phyloP scores from a whole-genome alignment of 495 filamentous ascomycete species.

The Penicillium samsonianum region DNA sequence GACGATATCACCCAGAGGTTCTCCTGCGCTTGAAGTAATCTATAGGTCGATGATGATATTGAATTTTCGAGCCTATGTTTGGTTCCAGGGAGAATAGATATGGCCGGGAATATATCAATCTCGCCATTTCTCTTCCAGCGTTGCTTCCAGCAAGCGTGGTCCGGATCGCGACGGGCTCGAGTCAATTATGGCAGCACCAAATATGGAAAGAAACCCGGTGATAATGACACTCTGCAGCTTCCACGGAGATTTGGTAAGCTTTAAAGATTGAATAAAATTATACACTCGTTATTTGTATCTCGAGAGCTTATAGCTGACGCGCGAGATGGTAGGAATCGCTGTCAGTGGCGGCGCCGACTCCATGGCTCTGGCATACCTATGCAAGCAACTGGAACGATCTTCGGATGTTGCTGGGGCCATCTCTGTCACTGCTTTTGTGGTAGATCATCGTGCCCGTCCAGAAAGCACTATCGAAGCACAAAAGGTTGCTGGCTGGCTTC shows the following conservation, averaged over 20 bases:
- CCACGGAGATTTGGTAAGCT: slow-evolving; percentile 12
- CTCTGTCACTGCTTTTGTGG: slow-evolving; percentile 63
- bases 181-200: slow-evolving; percentile 8
- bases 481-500: slow-evolving; percentile 57
- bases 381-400: slow-evolving; percentile 44
- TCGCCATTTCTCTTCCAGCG: slow-evolving; percentile 12
- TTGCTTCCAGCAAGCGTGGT: slow-evolving; percentile 16
- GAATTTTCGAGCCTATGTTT: not conserved
- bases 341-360: slow-evolving; percentile 94
- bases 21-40: not conserved
- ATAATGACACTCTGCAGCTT: slow-evolving; percentile 7
- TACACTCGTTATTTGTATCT: slow-evolving; percentile 16
- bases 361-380: slow-evolving; percentile 88
- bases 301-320: slow-evolving; percentile 3
- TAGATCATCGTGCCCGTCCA: slow-evolving; percentile 74
- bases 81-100: not conserved
- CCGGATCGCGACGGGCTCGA: slow-evolving; percentile 13
- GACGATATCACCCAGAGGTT: slow-evolving; percentile 1
- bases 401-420: slow-evolving; percentile 25
- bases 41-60: not conserved
- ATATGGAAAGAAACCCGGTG: slow-evolving; percentile 1
- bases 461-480: slow-evolving; percentile 70
- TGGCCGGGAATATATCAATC: slow-evolving; percentile 13
- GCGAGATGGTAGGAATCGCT: slow-evolving; percentile 62
- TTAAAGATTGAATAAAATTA: not conserved